phyloP scores from a whole-genome alignment of 129 eudicot species.

The Cynara cardunculus region DNA sequence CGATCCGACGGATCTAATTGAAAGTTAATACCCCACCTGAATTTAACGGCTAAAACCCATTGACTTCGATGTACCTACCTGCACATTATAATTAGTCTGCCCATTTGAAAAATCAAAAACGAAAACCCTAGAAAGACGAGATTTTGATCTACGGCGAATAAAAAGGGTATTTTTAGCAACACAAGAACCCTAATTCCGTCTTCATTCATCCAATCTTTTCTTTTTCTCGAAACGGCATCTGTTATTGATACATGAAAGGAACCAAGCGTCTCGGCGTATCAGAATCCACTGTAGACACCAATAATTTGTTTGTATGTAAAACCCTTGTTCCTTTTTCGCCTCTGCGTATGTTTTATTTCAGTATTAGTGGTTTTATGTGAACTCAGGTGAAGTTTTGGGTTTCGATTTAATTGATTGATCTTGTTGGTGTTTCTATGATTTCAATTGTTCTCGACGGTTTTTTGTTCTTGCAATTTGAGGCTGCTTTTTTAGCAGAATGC shows the following conservation, averaged over 20 bases:
- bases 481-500: not conserved
- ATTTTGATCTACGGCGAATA: slow-evolving; percentile 21
- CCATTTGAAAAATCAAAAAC: slow-evolving; percentile 17
- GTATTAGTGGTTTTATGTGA: not conserved
- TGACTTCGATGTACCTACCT: slow-evolving; percentile 15
- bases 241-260: slow-evolving; percentile 42
- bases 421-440: not conserved
- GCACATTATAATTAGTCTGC: slow-evolving; percentile 16
- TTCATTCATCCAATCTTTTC: not conserved
- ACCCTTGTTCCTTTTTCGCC: not conserved
- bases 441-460: not conserved
- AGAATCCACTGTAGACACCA: slow-evolving; percentile 42
- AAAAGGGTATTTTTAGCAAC: slow-evolving; percentile 7
- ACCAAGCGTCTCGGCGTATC: slow-evolving; percentile 40
- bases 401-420: slow-evolving; percentile 14
- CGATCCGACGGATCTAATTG: slow-evolving; percentile 35
- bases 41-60: slow-evolving; percentile 41
- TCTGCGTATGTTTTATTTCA: not conserved
- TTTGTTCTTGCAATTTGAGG: slow-evolving; percentile 15
- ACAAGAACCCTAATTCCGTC: slow-evolving; percentile 36
- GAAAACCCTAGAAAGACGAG: slow-evolving; percentile 23
- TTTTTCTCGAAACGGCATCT: not conserved
- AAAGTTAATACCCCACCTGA: slow-evolving; percentile 31
- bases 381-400: not conserved
- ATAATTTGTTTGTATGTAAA: slow-evolving; percentile 41